A percentile compares a stretch with the other conserved stretches of the same genome.
These are phyloP conservation scores for Ophiosphaerella herpotricha DNA, from an alignment of 2,329 filamentous ascomycete genomes.

Conservation along the genomic window DNA sequence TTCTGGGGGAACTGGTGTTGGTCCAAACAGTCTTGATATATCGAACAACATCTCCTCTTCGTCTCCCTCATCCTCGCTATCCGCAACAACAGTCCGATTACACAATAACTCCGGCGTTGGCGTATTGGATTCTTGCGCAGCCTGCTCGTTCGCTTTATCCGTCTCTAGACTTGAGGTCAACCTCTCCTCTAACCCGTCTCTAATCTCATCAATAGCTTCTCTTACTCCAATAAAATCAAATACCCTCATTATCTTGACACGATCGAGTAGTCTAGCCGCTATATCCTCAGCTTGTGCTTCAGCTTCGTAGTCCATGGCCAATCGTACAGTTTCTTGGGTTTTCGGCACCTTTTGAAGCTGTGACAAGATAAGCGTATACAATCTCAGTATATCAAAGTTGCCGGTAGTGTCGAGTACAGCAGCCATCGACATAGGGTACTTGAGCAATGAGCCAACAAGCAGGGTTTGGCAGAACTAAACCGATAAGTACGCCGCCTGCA, in stretches of 20 bases:
- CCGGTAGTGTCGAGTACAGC: slow-evolving; percentile 55
- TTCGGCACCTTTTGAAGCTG: slow-evolving; percentile 18
- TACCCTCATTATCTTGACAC: slow-evolving; percentile 55
- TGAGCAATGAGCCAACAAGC: slow-evolving; percentile 47
- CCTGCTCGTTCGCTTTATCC: slow-evolving; percentile 19
- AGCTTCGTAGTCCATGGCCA: neutral
- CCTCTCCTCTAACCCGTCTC: slow-evolving; percentile 38
- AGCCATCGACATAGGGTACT: slow-evolving; percentile 28
- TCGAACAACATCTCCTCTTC: slow-evolving; percentile 50
- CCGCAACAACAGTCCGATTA: slow-evolving; percentile 34
- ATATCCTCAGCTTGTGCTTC: slow-evolving; percentile 23
- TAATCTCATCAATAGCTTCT: slow-evolving; percentile 53
- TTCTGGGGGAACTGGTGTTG: neutral
- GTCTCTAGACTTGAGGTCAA: neutral
- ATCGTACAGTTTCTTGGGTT: neutral
- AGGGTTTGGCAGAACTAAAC: slow-evolving; percentile 33
- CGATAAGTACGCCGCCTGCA: neutral
- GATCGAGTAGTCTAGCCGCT: slow-evolving; percentile 47
- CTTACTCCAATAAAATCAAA: slow-evolving; percentile 56
- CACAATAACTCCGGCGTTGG: neutral
- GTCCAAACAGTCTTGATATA: neutral
- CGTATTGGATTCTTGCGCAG: slow-evolving; percentile 7
- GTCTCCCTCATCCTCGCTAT: slow-evolving; percentile 46
- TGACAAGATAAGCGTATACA: slow-evolving; percentile 41
- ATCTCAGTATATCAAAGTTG: slow-evolving; percentile 49